These are phyloP conservation scores for Pseudoneurospora amorphoporcata DNA, from an alignment of 495 filamentous ascomycete genomes.

Conservation along the genomic window DNA sequence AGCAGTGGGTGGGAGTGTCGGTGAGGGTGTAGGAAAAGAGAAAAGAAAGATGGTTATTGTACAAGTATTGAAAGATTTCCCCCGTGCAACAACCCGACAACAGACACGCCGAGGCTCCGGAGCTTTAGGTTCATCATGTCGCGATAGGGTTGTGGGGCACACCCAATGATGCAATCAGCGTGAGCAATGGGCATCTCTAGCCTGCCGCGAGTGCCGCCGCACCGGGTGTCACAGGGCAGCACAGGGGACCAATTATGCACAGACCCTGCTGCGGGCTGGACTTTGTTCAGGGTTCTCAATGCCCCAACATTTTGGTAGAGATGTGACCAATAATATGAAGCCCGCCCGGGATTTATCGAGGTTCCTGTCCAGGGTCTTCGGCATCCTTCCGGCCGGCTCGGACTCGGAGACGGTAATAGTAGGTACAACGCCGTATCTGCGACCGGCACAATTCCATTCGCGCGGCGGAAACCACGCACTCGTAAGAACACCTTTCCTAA, in stretches of 20 bases:
- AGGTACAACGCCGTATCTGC: not conserved
- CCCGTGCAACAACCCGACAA: not conserved
- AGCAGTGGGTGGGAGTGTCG: not conserved
- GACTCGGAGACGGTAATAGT: not conserved
- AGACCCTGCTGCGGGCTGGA: not conserved
- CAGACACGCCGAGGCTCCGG: not conserved
- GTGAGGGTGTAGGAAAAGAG: not conserved
- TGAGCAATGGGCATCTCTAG: not conserved
- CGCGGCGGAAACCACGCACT: not conserved
- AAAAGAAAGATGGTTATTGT: not conserved
- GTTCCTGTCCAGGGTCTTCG: not conserved
- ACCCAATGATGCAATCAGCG: constrained; percentile 19
- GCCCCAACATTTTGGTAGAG: not conserved
- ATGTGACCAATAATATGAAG: not conserved
- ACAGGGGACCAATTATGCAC: not conserved
- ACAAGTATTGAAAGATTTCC: not conserved
- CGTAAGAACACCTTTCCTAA: too few species aligned
- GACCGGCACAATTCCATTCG: not conserved
- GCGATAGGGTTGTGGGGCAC: not conserved
- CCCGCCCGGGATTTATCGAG: not conserved
- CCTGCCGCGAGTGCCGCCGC: not conserved
- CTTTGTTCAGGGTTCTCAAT: not conserved
- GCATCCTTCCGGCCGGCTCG: not conserved
- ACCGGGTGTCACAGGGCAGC: not conserved
- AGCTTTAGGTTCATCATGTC: not conserved